Evolutionary conservation across 139 green algal species (phyloP).

Genomic region (Micromonas commoda): DNA sequence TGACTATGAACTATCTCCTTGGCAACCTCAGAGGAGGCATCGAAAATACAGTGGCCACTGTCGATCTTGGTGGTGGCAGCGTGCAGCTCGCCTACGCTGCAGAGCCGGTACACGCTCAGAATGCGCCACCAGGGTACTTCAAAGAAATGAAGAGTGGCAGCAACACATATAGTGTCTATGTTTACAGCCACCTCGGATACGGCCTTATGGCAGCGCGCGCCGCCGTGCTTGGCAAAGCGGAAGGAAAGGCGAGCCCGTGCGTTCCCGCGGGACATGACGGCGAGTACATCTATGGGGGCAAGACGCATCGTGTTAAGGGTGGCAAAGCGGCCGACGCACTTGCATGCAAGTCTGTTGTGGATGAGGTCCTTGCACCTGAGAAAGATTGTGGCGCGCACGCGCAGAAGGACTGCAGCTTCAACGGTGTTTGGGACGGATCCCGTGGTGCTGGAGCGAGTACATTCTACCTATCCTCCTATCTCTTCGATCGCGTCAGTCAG

Average conservation of each 20-base stretch:
- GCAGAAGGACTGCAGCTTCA: constrained; percentile 82
- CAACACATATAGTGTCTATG: constrained; percentile 80
- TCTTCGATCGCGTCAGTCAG: constrained; percentile 80
- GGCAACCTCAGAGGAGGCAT: constrained; percentile 58
- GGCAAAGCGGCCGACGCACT: constrained; percentile 28
- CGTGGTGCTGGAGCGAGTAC: constrained; percentile 33
- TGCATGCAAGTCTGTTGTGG: constrained; percentile 36
- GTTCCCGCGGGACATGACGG: constrained; percentile 28
- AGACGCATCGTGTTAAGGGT: constrained; percentile 28
- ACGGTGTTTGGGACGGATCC: constrained; percentile 77
- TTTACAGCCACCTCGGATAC: constrained; percentile 93
- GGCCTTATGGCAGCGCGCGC: constrained; percentile 91
- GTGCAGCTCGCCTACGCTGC: constrained; percentile 80
- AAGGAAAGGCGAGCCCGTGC: constrained; percentile 30
- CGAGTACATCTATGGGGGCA: constrained; percentile 43
- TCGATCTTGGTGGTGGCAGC: constrained; percentile 81
- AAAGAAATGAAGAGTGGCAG: constrained; percentile 56
- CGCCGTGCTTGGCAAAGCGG: constrained; percentile 60
- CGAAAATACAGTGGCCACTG: constrained; percentile 69
- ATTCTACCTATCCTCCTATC: constrained; percentile 92
- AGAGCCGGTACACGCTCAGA: constrained; percentile 9
- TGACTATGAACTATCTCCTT: constrained; percentile 97
- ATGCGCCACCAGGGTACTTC: constrained; percentile 58
- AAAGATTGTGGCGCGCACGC: constrained; percentile 32
- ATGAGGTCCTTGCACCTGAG: constrained; percentile 36